phyloP scores from a whole-genome alignment of 208 protist species.

The Balamuthia mandrillaris region DNA sequence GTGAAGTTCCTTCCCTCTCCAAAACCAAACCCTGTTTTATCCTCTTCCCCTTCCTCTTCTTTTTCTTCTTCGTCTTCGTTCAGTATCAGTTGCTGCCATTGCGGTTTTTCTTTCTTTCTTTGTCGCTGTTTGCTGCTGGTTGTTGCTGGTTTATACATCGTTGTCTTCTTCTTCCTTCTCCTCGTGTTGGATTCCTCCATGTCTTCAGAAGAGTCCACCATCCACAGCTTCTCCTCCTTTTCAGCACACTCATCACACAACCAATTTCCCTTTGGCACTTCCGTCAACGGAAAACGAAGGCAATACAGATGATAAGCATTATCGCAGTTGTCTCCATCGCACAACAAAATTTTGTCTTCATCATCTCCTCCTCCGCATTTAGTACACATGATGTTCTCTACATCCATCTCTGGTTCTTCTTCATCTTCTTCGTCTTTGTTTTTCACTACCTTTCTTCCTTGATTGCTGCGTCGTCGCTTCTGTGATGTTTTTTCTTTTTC shows the following conservation, averaged over 20 bases:
- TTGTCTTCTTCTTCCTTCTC: no score
- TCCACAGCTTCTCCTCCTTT: no score
- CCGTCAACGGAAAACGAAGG: conserved; percentile 35
- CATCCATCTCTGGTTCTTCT: conserved; percentile 24
- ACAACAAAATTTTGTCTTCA: conserved; percentile 47
- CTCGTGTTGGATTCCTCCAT: no score
- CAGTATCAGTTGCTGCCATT: no score
- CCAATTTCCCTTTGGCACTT: conserved; percentile 40
- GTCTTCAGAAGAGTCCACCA: no score
- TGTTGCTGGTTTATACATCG: no score
- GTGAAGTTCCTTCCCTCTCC: conserved; percentile 50
- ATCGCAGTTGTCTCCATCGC: conserved; percentile 44
- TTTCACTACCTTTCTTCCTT: neutral
- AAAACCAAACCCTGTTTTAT: conserved; percentile 50
- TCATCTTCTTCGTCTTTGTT: conserved; percentile 10
- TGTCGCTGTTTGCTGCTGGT: no score
- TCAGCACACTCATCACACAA: conserved; percentile 40
- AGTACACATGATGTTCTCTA: conserved; percentile 38
- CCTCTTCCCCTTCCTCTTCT: conserved; percentile 3
- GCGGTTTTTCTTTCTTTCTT: no score
- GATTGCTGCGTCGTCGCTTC: neutral
- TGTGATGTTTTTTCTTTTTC: neutral
- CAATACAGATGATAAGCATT: conserved; percentile 39
- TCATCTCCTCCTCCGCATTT: conserved; percentile 9
- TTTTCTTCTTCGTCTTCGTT: neutral